These are phyloP conservation scores for Gossypium bickii DNA, from an alignment of 345 rosid genomes.

Conservation along the genomic window DNA sequence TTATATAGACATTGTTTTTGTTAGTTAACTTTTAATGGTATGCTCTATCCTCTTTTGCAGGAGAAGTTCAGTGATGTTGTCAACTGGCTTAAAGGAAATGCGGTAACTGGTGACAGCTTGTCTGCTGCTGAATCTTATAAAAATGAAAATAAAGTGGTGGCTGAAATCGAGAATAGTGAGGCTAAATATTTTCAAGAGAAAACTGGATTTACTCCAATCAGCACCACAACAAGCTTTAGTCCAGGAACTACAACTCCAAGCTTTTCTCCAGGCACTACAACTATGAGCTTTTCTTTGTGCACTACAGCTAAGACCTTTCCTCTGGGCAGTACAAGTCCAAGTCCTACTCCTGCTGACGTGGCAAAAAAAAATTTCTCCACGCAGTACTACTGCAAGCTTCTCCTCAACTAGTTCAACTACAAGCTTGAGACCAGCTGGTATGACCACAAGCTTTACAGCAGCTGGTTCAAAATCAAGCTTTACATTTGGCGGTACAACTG, in stretches of 20 bases:
- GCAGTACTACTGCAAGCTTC: not conserved
- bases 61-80: conserved; percentile 86
- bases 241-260: conserved; percentile 18
- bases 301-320: conserved; percentile 12
- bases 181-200: conserved; percentile 33
- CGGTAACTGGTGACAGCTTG: conserved; percentile 37
- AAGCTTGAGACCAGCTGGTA: conserved; percentile 13
- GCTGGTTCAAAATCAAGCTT: not conserved
- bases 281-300: conserved; percentile 13
- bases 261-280: conserved; percentile 21
- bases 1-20: not conserved
- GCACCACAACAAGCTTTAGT: conserved; percentile 7
- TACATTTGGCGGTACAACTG: conserved; percentile 13
- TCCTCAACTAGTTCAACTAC: not conserved
- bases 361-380: not conserved
- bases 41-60: conserved; percentile 31
- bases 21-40: not conserved
- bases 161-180: conserved; percentile 42
- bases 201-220: conserved; percentile 26
- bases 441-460: not conserved
- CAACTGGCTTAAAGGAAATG: conserved; percentile 74
- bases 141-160: conserved; percentile 36
- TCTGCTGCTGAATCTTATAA: conserved; percentile 37
- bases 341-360: not conserved
- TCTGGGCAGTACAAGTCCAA: not conserved